Evolutionary conservation across 306 rosid species (phyloP).

Genomic region (Vigna reflexopilosa): DNA sequence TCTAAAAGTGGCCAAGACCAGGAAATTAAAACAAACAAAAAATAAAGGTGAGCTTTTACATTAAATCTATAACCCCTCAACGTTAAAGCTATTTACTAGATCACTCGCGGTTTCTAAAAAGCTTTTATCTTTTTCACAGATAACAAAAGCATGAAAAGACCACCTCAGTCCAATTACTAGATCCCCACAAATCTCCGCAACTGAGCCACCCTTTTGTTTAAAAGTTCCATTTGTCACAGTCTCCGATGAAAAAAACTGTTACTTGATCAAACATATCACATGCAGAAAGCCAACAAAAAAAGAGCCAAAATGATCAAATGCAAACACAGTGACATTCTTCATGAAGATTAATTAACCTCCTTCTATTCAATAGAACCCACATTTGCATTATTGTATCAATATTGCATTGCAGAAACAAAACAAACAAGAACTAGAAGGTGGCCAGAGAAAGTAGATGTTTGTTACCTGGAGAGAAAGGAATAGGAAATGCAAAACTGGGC

Average conservation of each 20-base stretch:
- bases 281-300: conserved; percentile 17
- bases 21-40: neutral
- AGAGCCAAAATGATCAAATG: conserved; percentile 27
- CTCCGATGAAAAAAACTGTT: neutral
- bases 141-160: neutral
- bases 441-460: conserved; percentile 30
- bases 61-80: conserved; percentile 19
- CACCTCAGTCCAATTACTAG: conserved; percentile 7
- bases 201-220: neutral
- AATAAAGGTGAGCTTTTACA: neutral
- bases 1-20: conserved; percentile 2
- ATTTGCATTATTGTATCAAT: conserved; percentile 8
- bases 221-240: conserved; percentile 1
- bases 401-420: conserved; percentile 8
- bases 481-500: conserved; percentile 27
- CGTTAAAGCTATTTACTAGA: neutral
- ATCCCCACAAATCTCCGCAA: conserved; percentile 29
- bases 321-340: conserved; percentile 6
- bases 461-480: conserved; percentile 52
- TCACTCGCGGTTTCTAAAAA: conserved; percentile 4
- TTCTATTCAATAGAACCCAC: conserved; percentile 3
- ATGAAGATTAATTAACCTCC: neutral
- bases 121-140: neutral
- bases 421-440: neutral
- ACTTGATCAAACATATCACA: neutral